Evolutionary conservation across 805 yeast genomes (phyloP), one percentile per base, ranked within the genome.

Genomic region (Pichia rugopelliculosa): DNA sequence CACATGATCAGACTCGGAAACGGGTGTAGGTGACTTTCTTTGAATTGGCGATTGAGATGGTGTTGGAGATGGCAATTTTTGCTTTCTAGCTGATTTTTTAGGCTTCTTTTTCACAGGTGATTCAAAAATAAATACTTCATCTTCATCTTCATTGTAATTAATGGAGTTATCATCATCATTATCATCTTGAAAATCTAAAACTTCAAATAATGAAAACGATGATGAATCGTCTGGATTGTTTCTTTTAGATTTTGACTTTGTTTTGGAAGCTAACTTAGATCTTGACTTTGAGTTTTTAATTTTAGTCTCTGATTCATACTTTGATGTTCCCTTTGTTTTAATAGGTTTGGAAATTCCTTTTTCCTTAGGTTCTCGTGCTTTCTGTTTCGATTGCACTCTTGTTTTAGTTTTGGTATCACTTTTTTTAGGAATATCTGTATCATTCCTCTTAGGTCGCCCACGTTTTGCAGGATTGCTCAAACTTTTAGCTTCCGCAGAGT

Each of bases 101-200:
- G 30, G 39, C 13, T 23, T 34, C 18, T 41, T 44, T 22, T 48
- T 48, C 4, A 50, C 37, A 4, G 55, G 55, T 3, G 53, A 44
- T n/a, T 46, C 52, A 15, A 52, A 43, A 9, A 47, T 36, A 33
- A 52, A 52, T 5, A 47, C 20, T 20, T 49, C 50, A 17, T 49
- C 25, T 2, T 30, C 22, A 22, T 22, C 40, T 22, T 25, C 33
- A 18, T 43, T 36, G 7, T 36, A 4, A n/a, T 30, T 30, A 24
- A 24, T 6, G n/a, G 18, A 17, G 9, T 30, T 39, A 13, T 39
- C 44, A 20, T 37, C 30, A n/a, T 12, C 17, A 18, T 47, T 24
- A 1, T 44, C 47, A 9, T 41, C n/a, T 5, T 30, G 34, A n/a
- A 30, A 30, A 46, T 49, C 50, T n/a, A 51, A 27, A n/a, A 49